Percentiles rank a stretch among this genome's conserved stretches.
phyloP scores from a whole-genome alignment of 208 protist genomes.

The Strigomonas galati region DNA sequence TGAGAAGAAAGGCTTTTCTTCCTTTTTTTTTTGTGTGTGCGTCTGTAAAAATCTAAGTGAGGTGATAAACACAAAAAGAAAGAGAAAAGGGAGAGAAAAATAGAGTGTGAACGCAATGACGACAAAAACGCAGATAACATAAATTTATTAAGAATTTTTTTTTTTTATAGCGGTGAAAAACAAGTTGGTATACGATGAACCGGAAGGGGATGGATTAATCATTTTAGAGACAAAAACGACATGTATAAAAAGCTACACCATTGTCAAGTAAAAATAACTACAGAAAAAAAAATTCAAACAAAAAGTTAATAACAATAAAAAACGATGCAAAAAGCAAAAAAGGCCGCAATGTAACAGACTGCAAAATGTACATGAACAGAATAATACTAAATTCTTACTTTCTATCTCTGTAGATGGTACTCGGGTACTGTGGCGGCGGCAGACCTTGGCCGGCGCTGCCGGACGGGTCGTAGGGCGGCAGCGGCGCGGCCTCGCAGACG shows the following conservation, averaged over 20 bases:
- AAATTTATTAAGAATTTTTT: slow-evolving; percentile 1
- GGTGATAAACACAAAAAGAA: slow-evolving; percentile 7
- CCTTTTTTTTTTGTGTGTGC: slow-evolving; percentile 1
- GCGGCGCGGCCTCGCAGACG: not conserved
- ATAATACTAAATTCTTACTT: too few species aligned
- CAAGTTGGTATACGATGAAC: too few species aligned
- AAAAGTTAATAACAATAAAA: not conserved
- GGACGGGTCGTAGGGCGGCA: not conserved
- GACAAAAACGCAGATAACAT: not conserved
- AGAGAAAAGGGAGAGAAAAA: slow-evolving; percentile 5
- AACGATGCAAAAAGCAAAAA: not conserved
- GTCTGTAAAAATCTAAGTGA: not conserved
- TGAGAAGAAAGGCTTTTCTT: too few species aligned
- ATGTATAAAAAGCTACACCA: slow-evolving; percentile 5
- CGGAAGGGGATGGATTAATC: too few species aligned
- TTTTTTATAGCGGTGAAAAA: too few species aligned
- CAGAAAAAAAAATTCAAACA: slow-evolving; percentile 14
- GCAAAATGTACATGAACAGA: too few species aligned
- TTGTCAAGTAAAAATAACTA: slow-evolving; percentile 7
- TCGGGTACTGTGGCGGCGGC: too few species aligned
- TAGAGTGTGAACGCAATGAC: not conserved
- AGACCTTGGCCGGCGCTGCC: too few species aligned
- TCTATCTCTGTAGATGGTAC: too few species aligned
- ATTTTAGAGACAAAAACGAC: slow-evolving; percentile 1
- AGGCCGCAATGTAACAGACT: not conserved